Evolutionary conservation across 2,329 filamentous ascomycete species (phyloP).

Genomic region (Ophidiomyces ophidiicola): DNA sequence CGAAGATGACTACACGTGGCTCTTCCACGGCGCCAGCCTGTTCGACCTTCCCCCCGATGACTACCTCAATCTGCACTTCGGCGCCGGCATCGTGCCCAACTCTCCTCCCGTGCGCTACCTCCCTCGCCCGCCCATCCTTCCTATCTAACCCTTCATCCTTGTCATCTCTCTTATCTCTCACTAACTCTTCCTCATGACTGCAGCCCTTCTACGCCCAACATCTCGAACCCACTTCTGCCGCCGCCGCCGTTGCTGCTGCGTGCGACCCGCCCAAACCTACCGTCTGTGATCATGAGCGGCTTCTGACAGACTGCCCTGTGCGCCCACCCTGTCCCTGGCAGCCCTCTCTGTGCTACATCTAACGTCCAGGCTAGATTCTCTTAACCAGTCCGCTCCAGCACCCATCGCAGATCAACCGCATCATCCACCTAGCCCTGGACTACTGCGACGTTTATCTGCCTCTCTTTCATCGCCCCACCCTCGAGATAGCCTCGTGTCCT

Average conservation of each 20-base stretch:
- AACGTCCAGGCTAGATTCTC: conserved; percentile 8
- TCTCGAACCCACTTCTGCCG: conserved; percentile 7
- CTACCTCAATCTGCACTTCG: conserved; percentile 16
- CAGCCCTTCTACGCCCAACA: conserved; percentile 12
- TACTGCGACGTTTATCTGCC: conserved; percentile 18
- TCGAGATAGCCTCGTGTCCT: conserved; percentile 13
- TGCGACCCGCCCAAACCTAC: conserved; percentile 12
- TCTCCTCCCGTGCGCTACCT: conserved; percentile 4
- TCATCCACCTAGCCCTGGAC: conserved; percentile 15
- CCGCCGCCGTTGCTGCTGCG: not conserved
- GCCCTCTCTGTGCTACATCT: not conserved
- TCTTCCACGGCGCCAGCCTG: conserved; percentile 14
- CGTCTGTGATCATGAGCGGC: conserved; percentile 12
- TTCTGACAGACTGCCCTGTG: conserved; percentile 14
- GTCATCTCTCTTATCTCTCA: not conserved
- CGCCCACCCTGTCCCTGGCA: not conserved
- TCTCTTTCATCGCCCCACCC: conserved; percentile 17
- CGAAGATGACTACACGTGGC: conserved; percentile 14
- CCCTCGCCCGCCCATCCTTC: not conserved
- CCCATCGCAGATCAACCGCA: conserved; percentile 9
- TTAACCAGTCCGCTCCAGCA: conserved; percentile 12
- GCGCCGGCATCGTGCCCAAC: conserved; percentile 6
- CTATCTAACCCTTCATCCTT: too few species aligned
- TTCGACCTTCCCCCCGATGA: conserved; percentile 17
- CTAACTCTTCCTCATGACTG: not conserved